Evolutionary conservation across 805 yeast genomes (phyloP).

Genomic region (Monosporozyma yasuniensis): DNA sequence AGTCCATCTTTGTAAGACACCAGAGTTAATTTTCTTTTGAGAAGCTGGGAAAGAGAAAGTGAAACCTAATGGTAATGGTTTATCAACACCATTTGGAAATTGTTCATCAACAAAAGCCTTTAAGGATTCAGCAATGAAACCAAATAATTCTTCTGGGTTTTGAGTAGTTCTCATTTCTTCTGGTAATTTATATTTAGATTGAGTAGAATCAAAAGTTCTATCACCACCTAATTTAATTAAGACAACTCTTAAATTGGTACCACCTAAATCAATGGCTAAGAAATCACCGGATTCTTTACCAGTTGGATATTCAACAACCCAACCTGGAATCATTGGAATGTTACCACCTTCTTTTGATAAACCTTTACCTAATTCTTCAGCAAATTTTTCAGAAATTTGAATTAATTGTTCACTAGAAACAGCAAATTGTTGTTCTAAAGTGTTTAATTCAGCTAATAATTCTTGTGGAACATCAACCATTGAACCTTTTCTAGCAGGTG

Average conservation of each 20-base stretch:
- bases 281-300: slow-evolving; percentile 86
- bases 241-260: slow-evolving; percentile 91
- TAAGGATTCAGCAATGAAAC: slow-evolving; percentile 76
- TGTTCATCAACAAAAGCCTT: slow-evolving; percentile 56
- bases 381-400: slow-evolving; percentile 65
- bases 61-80: slow-evolving; percentile 75
- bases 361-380: slow-evolving; percentile 74
- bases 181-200: slow-evolving; percentile 80
- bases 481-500: slow-evolving; percentile 68
- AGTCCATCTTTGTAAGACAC: slow-evolving; percentile 91
- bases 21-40: slow-evolving; percentile 75
- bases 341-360: slow-evolving; percentile 66
- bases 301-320: slow-evolving; percentile 91
- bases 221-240: slow-evolving; percentile 77
- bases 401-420: slow-evolving; percentile 53
- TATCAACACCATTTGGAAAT: slow-evolving; percentile 58
- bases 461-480: slow-evolving; percentile 59
- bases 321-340: slow-evolving; percentile 94
- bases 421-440: slow-evolving; percentile 52
- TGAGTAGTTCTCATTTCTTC: slow-evolving; percentile 66
- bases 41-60: slow-evolving; percentile 89
- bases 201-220: slow-evolving; percentile 75
- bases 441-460: slow-evolving; percentile 48
- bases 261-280: slow-evolving; percentile 93
- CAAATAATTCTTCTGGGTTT: slow-evolving; percentile 63